These are phyloP conservation scores for Hortiboletus rubellus DNA, from an alignment of 1,284 basidiomycete species.

Conservation along the genomic window DNA sequence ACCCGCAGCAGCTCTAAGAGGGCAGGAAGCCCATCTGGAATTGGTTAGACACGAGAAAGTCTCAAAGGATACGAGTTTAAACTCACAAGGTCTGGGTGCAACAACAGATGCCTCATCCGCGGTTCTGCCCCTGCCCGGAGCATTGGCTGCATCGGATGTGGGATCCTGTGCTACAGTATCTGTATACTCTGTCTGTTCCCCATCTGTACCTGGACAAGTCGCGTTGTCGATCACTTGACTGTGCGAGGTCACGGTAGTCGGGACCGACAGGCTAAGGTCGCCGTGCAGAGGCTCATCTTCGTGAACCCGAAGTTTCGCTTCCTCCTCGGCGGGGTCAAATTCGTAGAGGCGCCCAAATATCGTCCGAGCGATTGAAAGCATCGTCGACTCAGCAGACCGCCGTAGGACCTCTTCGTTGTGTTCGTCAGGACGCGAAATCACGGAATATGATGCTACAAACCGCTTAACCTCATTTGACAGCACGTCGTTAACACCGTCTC, in stretches of 20 bases:
- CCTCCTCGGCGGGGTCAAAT: conserved; percentile 67
- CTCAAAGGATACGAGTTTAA: not conserved
- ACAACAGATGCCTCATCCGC: conserved; percentile 13
- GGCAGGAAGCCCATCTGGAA: conserved; percentile 84
- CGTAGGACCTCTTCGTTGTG: conserved; percentile 75
- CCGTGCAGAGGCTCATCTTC: conserved; percentile 53
- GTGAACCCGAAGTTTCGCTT: conserved; percentile 54
- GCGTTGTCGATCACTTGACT: conserved; percentile 6
- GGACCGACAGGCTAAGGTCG: conserved; percentile 63
- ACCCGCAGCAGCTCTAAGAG: conserved; percentile 93
- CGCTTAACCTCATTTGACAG: conserved; percentile 93
- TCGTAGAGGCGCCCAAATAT: conserved; percentile 76
- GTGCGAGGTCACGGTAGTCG: conserved; percentile 16
- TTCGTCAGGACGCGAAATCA: conserved; percentile 16
- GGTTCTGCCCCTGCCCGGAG: not conserved
- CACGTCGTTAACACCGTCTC: conserved; percentile 98
- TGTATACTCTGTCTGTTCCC: not conserved
- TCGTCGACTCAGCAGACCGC: conserved; percentile 91
- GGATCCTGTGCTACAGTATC: not conserved
- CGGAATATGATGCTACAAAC: conserved; percentile 49
- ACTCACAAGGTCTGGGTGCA: conserved; percentile 28
- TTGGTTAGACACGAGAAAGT: conserved; percentile 3
- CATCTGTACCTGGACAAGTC: conserved; percentile 9
- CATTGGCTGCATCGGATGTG: not conserved
- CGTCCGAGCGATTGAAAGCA: conserved; percentile 83